Percentiles rank a stretch among this genome's conserved stretches.
phyloP scores from a whole-genome alignment of 2,329 filamentous ascomycete species.

The Simplicillium aogashimaense region DNA sequence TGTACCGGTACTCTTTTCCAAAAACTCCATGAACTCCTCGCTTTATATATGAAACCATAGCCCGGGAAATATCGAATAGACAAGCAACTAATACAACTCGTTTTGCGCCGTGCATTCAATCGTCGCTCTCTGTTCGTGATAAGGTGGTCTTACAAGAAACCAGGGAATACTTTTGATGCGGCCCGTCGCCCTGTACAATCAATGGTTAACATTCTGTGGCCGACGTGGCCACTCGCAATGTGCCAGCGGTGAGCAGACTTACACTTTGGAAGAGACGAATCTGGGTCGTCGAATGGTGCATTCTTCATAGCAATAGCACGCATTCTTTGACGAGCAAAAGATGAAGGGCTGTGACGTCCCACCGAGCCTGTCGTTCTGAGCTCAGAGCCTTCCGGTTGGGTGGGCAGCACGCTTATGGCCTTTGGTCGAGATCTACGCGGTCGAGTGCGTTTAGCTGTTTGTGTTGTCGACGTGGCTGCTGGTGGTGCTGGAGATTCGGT shows the following conservation, averaged over 20 bases:
- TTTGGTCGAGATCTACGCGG: slow-evolving; percentile 10
- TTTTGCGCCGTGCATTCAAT: not conserved
- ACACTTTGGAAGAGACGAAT: slow-evolving; percentile 28
- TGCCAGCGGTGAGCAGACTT: slow-evolving; percentile 14
- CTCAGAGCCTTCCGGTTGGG: slow-evolving; percentile 25
- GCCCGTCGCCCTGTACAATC: slow-evolving; percentile 27
- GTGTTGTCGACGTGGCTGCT: not conserved
- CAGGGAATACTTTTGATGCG: slow-evolving; percentile 33
- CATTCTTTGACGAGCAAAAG: slow-evolving; percentile 32
- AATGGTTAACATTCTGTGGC: not conserved
- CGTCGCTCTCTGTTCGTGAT: too few species aligned
- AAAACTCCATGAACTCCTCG: not conserved
- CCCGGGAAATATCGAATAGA: not conserved
- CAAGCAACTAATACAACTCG: not conserved
- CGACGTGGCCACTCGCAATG: not conserved
- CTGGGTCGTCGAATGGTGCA: slow-evolving; percentile 32
- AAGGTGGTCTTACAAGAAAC: slow-evolving; percentile 16
- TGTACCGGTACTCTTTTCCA: not conserved
- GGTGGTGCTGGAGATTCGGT: not conserved
- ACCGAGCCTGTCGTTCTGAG: slow-evolving; percentile 14
- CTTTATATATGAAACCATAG: not conserved
- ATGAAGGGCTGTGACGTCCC: slow-evolving; percentile 30
- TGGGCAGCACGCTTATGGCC: slow-evolving; percentile 22
- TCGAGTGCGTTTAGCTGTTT: slow-evolving; percentile 8
- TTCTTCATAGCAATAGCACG: slow-evolving; percentile 30